Evolutionary conservation across 352 stramenopile species (phyloP).

Genomic region (Globisporangium carolinianum): DNA sequence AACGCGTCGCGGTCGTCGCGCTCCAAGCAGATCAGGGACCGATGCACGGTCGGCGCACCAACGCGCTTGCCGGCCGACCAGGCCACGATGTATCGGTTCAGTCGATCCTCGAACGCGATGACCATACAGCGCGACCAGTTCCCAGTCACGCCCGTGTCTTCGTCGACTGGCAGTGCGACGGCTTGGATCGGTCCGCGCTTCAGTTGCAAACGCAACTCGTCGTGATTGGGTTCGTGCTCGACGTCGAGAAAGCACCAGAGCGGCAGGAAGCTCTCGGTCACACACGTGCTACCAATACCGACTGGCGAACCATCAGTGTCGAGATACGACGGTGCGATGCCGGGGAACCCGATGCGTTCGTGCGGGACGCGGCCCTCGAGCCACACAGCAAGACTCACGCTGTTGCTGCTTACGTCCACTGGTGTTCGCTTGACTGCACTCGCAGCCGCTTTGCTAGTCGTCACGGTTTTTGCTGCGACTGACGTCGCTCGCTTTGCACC

Average conservation of each 20-base stretch:
- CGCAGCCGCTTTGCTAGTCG: background rate
- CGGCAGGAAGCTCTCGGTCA: constrained; percentile 47
- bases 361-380: constrained; percentile 35
- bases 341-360: constrained; percentile 39
- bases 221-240: constrained; percentile 19
- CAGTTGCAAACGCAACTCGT: constrained; percentile 17
- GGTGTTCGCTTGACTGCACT: constrained; percentile 9
- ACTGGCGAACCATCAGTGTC: background rate
- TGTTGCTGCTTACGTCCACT: constrained; percentile 1
- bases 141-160: constrained; percentile 36
- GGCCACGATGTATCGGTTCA: constrained; percentile 57
- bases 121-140: constrained; percentile 78
- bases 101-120: constrained; percentile 43
- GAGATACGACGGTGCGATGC: constrained; percentile 12
- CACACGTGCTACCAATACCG: constrained; percentile 14
- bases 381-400: constrained; percentile 31
- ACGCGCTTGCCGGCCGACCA: constrained; percentile 74
- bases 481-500: too few species aligned
- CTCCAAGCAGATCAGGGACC: constrained; percentile 58
- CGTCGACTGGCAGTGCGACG: constrained; percentile 55
- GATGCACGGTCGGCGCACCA: constrained; percentile 53
- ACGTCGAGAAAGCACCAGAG: constrained; percentile 73
- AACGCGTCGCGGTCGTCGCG: constrained; percentile 42
- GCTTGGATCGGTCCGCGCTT: constrained; percentile 42
- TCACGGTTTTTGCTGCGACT: too few species aligned